Evolutionary conservation across 2,329 filamentous ascomycete genomes (phyloP).

Genomic region (Cladosporium velox): DNA sequence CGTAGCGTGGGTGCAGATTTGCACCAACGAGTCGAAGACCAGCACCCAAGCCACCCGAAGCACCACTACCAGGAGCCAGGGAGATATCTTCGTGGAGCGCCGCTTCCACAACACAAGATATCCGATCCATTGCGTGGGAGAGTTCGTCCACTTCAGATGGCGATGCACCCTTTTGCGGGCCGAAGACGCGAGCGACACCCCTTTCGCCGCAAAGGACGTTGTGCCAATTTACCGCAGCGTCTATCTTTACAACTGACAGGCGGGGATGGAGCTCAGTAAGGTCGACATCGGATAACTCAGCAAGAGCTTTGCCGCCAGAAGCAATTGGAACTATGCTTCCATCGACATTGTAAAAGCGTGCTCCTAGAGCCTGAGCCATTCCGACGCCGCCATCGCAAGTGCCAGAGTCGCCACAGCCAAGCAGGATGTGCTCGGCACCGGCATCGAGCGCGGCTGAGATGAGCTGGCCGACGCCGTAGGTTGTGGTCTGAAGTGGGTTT

Average conservation of each 20-base stretch:
- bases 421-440: conserved; percentile 49
- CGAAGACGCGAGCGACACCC: conserved; percentile 54
- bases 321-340: conserved; percentile 43
- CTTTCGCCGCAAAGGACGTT: conserved; percentile 53
- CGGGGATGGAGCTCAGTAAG: conserved; percentile 44
- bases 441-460: conserved; percentile 50
- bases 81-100: conserved; percentile 43
- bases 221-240: conserved; percentile 55
- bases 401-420: conserved; percentile 58
- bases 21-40: conserved; percentile 54
- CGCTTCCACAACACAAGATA: conserved; percentile 42
- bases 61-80: conserved; percentile 50
- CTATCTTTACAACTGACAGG: conserved; percentile 44
- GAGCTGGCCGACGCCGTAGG: conserved; percentile 55
- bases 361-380: conserved; percentile 57
- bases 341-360: conserved; percentile 44
- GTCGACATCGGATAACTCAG: conserved; percentile 43
- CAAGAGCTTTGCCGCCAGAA: conserved; percentile 45
- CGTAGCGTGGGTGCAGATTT: conserved; percentile 49
- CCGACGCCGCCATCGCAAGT: conserved; percentile 57
- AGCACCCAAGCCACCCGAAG: conserved; percentile 55
- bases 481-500: conserved; percentile 53
- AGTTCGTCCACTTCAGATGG: conserved; percentile 47
- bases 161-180: conserved; percentile 55
- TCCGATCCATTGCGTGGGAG: conserved; percentile 45